Percentiles rank a stretch among this genome's conserved stretches.
phyloP scores from a whole-genome alignment of 164 flowering plant species.

The Cinnamomum micranthum region DNA sequence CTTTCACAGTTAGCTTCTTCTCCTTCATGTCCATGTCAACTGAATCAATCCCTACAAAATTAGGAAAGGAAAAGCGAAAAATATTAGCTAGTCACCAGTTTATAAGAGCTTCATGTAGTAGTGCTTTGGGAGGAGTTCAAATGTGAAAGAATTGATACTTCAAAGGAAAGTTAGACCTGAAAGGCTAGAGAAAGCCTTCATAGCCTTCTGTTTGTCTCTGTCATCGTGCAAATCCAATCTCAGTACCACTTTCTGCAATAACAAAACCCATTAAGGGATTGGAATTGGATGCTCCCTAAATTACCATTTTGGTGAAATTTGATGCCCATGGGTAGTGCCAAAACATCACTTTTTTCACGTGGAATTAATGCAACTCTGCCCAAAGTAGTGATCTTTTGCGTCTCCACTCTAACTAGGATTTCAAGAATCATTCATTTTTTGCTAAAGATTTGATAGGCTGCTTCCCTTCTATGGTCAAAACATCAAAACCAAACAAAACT shows the following conservation, averaged over 20 bases:
- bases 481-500: no score
- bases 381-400: background rate
- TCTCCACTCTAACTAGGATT: background rate
- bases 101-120: background rate
- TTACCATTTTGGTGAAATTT: background rate
- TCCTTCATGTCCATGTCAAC: conserved; percentile 78
- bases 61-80: background rate
- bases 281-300: background rate
- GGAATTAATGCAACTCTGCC: background rate
- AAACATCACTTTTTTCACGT: background rate
- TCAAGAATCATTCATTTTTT: background rate
- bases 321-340: background rate
- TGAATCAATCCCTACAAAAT: conserved; percentile 62
- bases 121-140: background rate
- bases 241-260: conserved; percentile 64
- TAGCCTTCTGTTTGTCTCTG: conserved; percentile 68
- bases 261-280: background rate
- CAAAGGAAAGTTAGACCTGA: conserved; percentile 36
- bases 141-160: background rate
- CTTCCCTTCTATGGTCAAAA: no score
- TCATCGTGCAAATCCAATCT: conserved; percentile 69
- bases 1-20: conserved; percentile 63
- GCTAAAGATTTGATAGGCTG: no score
- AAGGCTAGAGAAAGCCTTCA: conserved; percentile 62
- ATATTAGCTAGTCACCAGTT: background rate